Evolutionary conservation across 305 asterid genomes (phyloP).

Genomic region (Fraxinus ornus): DNA sequence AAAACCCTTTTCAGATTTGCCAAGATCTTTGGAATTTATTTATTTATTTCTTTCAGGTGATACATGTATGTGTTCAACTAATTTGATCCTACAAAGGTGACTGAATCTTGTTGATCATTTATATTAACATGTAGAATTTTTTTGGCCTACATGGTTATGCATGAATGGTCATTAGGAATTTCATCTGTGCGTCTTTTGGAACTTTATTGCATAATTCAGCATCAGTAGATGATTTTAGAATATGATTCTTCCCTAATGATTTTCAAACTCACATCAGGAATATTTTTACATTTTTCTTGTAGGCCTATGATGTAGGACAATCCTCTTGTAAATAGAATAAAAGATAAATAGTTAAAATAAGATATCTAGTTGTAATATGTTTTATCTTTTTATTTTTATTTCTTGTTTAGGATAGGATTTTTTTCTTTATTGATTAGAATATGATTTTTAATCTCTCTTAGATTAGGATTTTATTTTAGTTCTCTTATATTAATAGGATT

Average conservation of each 20-base stretch:
- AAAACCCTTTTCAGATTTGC: neutral
- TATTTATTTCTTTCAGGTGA: neutral
- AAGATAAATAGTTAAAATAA: too few relatives aligned
- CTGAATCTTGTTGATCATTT: conserved; percentile 2
- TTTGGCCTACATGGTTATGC: conserved; percentile 9
- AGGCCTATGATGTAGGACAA: too few relatives aligned
- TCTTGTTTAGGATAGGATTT: too few relatives aligned
- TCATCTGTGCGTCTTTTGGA: conserved; percentile 11
- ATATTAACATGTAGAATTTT: neutral
- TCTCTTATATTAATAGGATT: too few relatives aligned
- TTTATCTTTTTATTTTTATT: too few relatives aligned
- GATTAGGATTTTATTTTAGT: too few relatives aligned
- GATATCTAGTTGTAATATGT: too few relatives aligned
- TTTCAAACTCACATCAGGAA: conserved; percentile 5
- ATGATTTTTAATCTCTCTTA: too few relatives aligned
- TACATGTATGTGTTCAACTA: conserved; percentile 16
- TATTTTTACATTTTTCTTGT: neutral
- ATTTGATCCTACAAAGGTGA: conserved; percentile 13
- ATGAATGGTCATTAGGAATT: conserved; percentile 15
- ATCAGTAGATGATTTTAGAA: neutral
- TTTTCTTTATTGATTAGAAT: too few relatives aligned
- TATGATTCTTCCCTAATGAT: conserved; percentile 2
- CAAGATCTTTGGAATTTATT: neutral
- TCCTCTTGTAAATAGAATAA: too few relatives aligned
- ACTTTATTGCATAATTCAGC: neutral